A percentile compares a stretch with the other conserved stretches of the same genome.
These are phyloP conservation scores for Monotropa hypopitys DNA, from an alignment of 179 eudicot genomes.

Conservation along the genomic window DNA sequence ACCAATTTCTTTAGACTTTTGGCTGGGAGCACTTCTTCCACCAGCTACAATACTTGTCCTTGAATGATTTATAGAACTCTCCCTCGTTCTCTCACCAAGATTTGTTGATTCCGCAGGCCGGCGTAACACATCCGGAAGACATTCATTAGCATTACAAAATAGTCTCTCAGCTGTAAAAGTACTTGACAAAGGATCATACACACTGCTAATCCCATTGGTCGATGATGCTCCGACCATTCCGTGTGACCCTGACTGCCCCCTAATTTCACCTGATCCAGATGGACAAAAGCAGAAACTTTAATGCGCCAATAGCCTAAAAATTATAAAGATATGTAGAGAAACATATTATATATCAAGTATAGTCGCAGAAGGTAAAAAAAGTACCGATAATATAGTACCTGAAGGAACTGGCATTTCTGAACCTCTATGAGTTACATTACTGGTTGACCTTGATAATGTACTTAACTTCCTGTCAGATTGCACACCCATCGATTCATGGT, in stretches of 20 bases:
- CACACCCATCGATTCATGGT: constrained; percentile 31
- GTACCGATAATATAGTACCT: constrained; percentile 19
- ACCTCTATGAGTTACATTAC: constrained; percentile 22
- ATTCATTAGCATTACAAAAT: constrained; percentile 21
- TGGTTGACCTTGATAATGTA: constrained; percentile 28
- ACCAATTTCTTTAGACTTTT: constrained; percentile 19
- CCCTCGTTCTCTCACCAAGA: constrained; percentile 33
- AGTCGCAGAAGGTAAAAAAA: neutral
- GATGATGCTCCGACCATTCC: constrained; percentile 25
- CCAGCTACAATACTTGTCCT: constrained; percentile 27
- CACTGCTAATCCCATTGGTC: constrained; percentile 25
- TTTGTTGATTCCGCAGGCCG: constrained; percentile 20
- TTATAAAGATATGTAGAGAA: neutral
- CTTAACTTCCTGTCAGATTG: constrained; percentile 33
- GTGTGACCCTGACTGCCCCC: constrained; percentile 25
- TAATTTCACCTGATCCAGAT: constrained; percentile 41
- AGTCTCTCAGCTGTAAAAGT: constrained; percentile 29
- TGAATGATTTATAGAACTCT: constrained; percentile 19
- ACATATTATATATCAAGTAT: neutral
- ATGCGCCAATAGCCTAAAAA: neutral
- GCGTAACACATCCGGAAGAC: constrained; percentile 18
- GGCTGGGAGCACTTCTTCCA: constrained; percentile 13
- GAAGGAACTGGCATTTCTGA: constrained; percentile 23
- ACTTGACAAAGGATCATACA: constrained; percentile 20
- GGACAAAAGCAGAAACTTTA: neutral